Conservation (phyloP, 2,329 filamentous ascomycete genomes). For the Colletotrichum sp. region DNA sequence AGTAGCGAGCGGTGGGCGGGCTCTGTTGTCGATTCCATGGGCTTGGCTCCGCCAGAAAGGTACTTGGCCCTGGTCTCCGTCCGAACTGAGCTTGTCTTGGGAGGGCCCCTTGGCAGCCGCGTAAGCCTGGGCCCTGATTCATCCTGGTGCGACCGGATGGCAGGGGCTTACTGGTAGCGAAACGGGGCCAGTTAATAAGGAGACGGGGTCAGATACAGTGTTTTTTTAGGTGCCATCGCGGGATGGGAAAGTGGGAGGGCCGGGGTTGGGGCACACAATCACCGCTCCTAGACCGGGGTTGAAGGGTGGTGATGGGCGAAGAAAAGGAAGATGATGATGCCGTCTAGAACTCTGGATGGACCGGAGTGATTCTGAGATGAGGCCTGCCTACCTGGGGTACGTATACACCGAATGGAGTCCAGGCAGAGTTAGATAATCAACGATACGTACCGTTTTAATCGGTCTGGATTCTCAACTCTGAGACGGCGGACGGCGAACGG, state of each 20-base stretch:
- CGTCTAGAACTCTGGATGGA: not conserved
- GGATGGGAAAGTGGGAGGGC: slow-evolving; percentile 5
- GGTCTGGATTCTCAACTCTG: not conserved
- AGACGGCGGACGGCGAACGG: not conserved
- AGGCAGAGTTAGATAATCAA: not conserved
- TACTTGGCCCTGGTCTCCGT: not conserved
- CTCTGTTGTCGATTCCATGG: not conserved
- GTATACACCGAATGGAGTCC: not conserved
- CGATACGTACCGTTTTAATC: not conserved
- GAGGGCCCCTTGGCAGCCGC: slow-evolving; percentile 15
- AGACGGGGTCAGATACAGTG: slow-evolving; percentile 1
- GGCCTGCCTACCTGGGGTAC: not conserved
- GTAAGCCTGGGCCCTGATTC: slow-evolving; percentile 21
- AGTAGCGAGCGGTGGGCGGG: not conserved
- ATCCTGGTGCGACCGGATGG: slow-evolving; percentile 18
- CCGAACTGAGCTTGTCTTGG: slow-evolving; percentile 14
- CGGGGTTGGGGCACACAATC: not conserved
- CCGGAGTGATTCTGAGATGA: not conserved
- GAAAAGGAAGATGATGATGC: not conserved
- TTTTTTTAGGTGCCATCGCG: not conserved
- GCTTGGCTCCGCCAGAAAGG: not conserved
- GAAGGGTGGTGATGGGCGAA: not conserved
- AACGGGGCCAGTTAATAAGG: slow-evolving; percentile 10
- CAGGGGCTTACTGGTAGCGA: slow-evolving; percentile 3
- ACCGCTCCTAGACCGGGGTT: not conserved